phyloP scores from a whole-genome alignment of 164 flowering plant species.

The Houttuynia cordata region DNA sequence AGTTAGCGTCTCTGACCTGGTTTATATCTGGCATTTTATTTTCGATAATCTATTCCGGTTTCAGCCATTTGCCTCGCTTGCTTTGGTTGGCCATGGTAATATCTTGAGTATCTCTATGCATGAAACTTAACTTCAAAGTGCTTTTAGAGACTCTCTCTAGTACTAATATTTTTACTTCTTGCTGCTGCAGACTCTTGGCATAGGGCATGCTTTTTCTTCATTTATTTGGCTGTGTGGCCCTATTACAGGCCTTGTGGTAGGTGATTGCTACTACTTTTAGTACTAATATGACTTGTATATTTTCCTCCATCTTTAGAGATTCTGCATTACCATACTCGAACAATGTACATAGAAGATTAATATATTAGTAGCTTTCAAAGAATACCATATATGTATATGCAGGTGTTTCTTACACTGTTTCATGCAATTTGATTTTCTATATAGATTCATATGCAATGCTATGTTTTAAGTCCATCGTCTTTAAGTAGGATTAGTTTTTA shows the following conservation, averaged over 20 bases:
- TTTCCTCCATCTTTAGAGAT: not conserved
- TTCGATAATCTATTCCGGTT: not conserved
- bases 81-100: not conserved
- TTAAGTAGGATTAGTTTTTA: too few relatives aligned
- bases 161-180: not conserved
- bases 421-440: too few relatives aligned
- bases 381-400: too few relatives aligned
- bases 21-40: not conserved
- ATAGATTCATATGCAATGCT: too few relatives aligned
- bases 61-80: not conserved
- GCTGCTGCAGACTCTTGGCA: constrained; percentile 76
- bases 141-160: too few relatives aligned
- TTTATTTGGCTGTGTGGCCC: constrained; percentile 99
- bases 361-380: too few relatives aligned
- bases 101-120: not conserved
- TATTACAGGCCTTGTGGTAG: constrained; percentile 97
- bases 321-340: too few relatives aligned
- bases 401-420: too few relatives aligned
- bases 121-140: too few relatives aligned
- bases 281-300: not conserved
- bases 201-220: constrained; percentile 89
- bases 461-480: too few relatives aligned
- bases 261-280: constrained; percentile 17
- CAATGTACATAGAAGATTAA: too few relatives aligned
- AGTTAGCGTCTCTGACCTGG: not conserved